Evolutionary conservation across 2,329 filamentous ascomycete genomes (phyloP).

Genomic region (Sporothrix sp.): DNA sequence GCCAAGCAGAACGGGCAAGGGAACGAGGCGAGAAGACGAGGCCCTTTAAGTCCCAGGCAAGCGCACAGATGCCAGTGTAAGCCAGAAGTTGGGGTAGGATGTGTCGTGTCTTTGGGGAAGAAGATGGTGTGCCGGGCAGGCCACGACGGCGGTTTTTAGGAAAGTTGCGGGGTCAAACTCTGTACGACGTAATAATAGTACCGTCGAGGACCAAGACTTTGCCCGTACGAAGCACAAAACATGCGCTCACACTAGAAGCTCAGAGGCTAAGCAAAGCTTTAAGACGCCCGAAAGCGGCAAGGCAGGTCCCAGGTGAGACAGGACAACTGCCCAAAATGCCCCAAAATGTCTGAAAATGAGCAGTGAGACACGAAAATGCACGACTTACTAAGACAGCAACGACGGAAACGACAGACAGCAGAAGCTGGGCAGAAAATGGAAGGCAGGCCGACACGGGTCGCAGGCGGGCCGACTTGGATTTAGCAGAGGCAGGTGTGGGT

Average conservation of each 20-base stretch:
- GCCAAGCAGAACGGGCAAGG: not conserved
- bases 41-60: not conserved
- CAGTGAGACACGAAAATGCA: not conserved
- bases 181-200: not conserved
- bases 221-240: conserved; percentile 1
- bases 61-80: not conserved
- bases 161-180: conserved; percentile 10
- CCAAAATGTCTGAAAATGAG: not conserved
- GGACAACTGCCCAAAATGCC: not conserved
- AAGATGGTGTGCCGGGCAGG: not conserved
- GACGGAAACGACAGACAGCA: conserved; percentile 23
- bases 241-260: conserved; percentile 2
- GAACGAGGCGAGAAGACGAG: not conserved
- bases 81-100: conserved; percentile 1
- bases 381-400: conserved; percentile 18
- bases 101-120: conserved; percentile 2
- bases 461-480: conserved; percentile 18
- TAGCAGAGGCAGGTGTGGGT: conserved; percentile 10
- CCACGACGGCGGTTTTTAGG: not conserved
- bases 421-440: conserved; percentile 21
- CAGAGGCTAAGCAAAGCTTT: not conserved
- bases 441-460: conserved; percentile 10
- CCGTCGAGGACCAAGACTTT: no score
- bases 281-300: not conserved
- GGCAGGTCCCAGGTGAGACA: not conserved